phyloP scores from a whole-genome alignment of 2,329 filamentous ascomycete genomes.

The Penicillium expansum region DNA sequence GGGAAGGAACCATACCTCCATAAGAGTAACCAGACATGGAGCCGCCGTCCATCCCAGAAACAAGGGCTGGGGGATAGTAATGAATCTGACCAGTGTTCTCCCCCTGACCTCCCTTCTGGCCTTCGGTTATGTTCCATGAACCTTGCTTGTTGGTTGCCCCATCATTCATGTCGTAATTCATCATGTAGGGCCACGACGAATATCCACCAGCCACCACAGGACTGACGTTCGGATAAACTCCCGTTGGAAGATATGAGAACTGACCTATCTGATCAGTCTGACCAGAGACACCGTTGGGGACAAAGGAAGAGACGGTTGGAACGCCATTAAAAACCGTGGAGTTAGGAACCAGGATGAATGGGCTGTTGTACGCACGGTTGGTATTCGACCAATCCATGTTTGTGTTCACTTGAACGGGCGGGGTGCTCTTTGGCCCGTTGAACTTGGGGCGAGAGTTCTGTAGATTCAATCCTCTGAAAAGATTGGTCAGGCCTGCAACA shows the following conservation, averaged over 20 bases:
- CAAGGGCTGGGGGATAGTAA: constrained; percentile 57
- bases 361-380: constrained; percentile 31
- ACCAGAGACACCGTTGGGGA: constrained; percentile 27
- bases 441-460: constrained; percentile 33
- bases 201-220: constrained; percentile 36
- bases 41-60: constrained; percentile 56
- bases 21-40: constrained; percentile 49
- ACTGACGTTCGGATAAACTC: constrained; percentile 39
- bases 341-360: constrained; percentile 34
- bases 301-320: constrained; percentile 29
- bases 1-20: constrained; percentile 61
- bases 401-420: constrained; percentile 26
- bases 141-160: constrained; percentile 37
- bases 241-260: constrained; percentile 37
- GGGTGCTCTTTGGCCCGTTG: constrained; percentile 25
- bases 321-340: constrained; percentile 33
- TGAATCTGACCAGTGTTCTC: constrained; percentile 61
- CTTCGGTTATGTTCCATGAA: constrained; percentile 45
- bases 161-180: constrained; percentile 37
- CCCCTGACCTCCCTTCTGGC: constrained; percentile 52
- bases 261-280: constrained; percentile 34
- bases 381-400: constrained; percentile 29
- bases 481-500: constrained; percentile 20
- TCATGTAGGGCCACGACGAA: constrained; percentile 35
- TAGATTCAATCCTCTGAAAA: constrained; percentile 28